Conservation (phyloP, 2,329 filamentous ascomycete species). For the Talaromyces sp. region DNA sequence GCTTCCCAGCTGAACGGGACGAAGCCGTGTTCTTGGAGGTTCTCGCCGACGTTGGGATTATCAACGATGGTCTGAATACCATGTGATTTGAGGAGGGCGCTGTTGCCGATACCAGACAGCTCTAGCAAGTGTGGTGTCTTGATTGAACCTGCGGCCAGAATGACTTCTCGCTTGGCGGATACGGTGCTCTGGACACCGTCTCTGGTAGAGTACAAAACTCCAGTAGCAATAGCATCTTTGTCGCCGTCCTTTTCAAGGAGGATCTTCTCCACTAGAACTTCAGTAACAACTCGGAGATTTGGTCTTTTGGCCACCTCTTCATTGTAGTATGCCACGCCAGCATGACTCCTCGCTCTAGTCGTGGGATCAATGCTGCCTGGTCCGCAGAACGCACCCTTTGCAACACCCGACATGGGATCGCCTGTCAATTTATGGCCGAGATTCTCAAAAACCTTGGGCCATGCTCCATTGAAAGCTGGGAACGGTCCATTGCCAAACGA, state of each 20-base stretch:
- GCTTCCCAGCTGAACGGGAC: constrained; percentile 20
- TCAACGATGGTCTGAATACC: constrained; percentile 39
- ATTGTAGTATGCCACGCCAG: constrained; percentile 22
- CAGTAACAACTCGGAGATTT: constrained; percentile 25
- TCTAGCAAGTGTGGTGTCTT: constrained; percentile 48
- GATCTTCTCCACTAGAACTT: constrained; percentile 20
- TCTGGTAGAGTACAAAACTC: constrained; percentile 42
- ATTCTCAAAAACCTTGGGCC: constrained; percentile 23
- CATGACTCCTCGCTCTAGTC: constrained; percentile 23
- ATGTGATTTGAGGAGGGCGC: constrained; percentile 34
- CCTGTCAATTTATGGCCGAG: constrained; percentile 1
- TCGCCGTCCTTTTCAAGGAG: constrained; percentile 10
- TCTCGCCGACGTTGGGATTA: constrained; percentile 41
- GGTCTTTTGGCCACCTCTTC: constrained; percentile 13
- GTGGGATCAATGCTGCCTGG: constrained; percentile 23
- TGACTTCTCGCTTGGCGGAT: constrained; percentile 43
- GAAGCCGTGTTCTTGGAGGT: constrained; percentile 31
- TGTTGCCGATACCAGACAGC: constrained; percentile 47
- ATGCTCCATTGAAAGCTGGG: constrained; percentile 22
- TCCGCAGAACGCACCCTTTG: constrained; percentile 28
- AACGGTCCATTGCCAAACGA: constrained; percentile 19
- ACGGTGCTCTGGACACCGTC: constrained; percentile 6
- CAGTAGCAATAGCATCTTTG: constrained; percentile 33
- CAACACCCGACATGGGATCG: constrained; percentile 37
- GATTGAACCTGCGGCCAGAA: constrained; percentile 49